Conservation (phyloP, 164 flowering plant genomes). For the Sedum album region DNA sequence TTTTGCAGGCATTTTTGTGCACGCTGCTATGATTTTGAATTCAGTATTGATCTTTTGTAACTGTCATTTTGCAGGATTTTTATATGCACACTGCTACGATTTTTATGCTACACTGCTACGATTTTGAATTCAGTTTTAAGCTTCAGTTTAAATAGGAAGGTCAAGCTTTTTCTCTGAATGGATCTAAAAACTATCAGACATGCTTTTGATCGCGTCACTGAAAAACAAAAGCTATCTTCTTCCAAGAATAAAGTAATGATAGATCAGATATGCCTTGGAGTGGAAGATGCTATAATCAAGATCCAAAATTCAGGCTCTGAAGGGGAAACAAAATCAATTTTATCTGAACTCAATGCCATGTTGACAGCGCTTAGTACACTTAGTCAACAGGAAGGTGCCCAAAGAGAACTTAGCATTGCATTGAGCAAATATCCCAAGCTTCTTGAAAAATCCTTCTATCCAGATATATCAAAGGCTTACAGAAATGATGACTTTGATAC, state of each 20-base stretch:
- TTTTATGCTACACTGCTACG: too few species aligned
- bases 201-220: constrained; percentile 77
- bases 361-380: constrained; percentile 37
- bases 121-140: neutral
- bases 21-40: too few species aligned
- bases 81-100: too few species aligned
- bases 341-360: constrained; percentile 42
- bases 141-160: neutral
- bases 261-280: constrained; percentile 51
- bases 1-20: too few species aligned
- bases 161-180: constrained; percentile 25
- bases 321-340: constrained; percentile 27
- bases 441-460: constrained; percentile 61
- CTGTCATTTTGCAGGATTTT: too few species aligned
- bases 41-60: too few species aligned
- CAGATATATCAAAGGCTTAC: constrained; percentile 77
- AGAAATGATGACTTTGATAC: constrained; percentile 58
- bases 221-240: constrained; percentile 63
- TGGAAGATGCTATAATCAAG: constrained; percentile 37
- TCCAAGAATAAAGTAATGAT: constrained; percentile 64
- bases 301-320: constrained; percentile 25
- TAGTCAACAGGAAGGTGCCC: constrained; percentile 49
- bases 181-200: constrained; percentile 67
- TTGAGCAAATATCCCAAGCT: constrained; percentile 60
- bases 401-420: constrained; percentile 56